These are phyloP conservation scores for Digitaria exilis DNA, from an alignment of 202 grass and related monocot species.

Conservation along the genomic window DNA sequence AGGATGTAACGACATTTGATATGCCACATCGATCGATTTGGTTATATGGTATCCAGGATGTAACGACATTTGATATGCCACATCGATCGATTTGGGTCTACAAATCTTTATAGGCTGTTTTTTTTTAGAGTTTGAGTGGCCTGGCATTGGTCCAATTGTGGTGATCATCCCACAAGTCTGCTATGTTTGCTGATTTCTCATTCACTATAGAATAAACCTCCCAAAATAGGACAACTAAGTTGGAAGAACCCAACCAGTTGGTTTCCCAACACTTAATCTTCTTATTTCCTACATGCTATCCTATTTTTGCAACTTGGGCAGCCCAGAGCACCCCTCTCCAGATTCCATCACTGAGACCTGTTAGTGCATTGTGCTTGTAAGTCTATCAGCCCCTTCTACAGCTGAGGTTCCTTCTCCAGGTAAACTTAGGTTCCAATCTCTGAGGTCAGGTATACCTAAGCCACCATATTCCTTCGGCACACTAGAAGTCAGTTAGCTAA, in stretches of 20 bases:
- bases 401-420: no score
- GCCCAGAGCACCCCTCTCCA: background rate
- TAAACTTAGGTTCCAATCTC: no score
- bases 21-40: background rate
- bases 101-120: background rate
- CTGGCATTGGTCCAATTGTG: no score
- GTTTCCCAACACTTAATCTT: no score
- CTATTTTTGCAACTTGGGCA: background rate
- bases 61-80: background rate
- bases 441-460: background rate
- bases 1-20: background rate
- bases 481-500: background rate
- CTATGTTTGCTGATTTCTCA: no score
- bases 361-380: no score
- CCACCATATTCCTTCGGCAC: background rate
- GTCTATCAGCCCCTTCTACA: no score
- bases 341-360: no score
- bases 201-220: no score
- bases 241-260: no score
- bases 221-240: no score
- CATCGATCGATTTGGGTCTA: background rate
- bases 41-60: background rate
- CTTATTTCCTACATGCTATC: background rate
- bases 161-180: no score
- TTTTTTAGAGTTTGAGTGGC: background rate